Evolutionary conservation across 352 stramenopile genomes (phyloP).

Genomic region (Globisporangium sylvaticum): DNA sequence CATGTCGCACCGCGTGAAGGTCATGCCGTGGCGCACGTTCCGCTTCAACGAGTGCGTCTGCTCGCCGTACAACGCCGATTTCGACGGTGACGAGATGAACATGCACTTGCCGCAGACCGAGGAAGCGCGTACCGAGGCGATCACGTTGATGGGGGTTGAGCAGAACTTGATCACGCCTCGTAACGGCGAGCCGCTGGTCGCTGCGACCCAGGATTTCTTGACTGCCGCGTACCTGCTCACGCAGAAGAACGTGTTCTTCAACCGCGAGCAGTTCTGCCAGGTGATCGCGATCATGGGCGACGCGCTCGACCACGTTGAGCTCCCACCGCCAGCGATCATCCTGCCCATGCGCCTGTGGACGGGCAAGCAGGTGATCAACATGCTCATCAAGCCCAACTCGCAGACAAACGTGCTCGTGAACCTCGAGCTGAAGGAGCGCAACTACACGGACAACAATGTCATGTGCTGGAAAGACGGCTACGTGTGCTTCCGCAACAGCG

Average conservation of each 20-base stretch:
- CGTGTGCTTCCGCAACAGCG: slow-evolving; percentile 94
- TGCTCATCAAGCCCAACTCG: slow-evolving; percentile 88
- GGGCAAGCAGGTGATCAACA: slow-evolving; percentile 96
- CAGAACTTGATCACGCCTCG: slow-evolving; percentile 97
- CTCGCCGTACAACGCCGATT: slow-evolving; percentile 99
- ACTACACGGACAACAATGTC: slow-evolving; percentile 93
- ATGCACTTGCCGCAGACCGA: slow-evolving; percentile 99
- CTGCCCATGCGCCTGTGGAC: slow-evolving; percentile 93
- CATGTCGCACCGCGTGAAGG: slow-evolving; percentile 92
- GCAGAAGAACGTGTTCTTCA: slow-evolving; percentile 98
- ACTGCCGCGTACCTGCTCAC: slow-evolving; percentile 97
- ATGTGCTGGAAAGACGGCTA: slow-evolving; percentile 99
- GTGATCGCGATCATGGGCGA: slow-evolving; percentile 95
- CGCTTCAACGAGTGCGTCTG: slow-evolving; percentile 99
- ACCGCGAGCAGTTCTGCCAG: slow-evolving; percentile 94
- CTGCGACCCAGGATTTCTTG: slow-evolving; percentile 99
- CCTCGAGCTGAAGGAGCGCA: slow-evolving; percentile 93
- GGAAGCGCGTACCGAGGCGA: slow-evolving; percentile 96
- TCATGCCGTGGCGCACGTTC: slow-evolving; percentile 98
- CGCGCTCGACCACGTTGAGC: slow-evolving; percentile 92
- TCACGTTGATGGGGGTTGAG: slow-evolving; percentile 96
- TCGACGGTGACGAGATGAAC: slow-evolving; percentile 99
- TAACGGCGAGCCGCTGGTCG: slow-evolving; percentile 97
- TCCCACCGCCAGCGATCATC: slow-evolving; percentile 72
- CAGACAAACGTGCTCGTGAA: slow-evolving; percentile 80